A percentile compares a stretch with the other conserved stretches of the same genome.
These are phyloP conservation scores for Boletus subparvulus DNA, from an alignment of 768 basidiomycete species.

Conservation along the genomic window DNA sequence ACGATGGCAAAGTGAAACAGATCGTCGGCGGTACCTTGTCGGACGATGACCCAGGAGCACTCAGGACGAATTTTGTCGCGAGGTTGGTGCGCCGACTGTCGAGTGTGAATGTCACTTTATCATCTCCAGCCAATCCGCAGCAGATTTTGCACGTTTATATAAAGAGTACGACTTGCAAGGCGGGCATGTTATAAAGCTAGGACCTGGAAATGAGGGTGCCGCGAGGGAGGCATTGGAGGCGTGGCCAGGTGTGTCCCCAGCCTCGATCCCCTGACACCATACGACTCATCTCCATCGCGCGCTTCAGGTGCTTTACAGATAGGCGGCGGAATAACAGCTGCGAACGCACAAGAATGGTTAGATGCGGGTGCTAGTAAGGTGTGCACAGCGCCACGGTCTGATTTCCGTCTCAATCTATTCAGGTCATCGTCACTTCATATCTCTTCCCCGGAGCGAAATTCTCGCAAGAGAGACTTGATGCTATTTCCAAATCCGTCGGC, in stretches of 20 bases:
- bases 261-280: background rate
- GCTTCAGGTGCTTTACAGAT: conserved; percentile 75
- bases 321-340: conserved; percentile 86
- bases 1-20: conserved; percentile 95
- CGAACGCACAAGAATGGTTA: conserved; percentile 84
- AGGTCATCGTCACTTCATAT: conserved; percentile 98
- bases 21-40: conserved; percentile 95
- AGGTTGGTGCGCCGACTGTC: conserved; percentile 45
- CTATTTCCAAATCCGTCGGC: conserved; percentile 62
- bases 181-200: conserved; percentile 96
- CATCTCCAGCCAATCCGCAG: conserved; percentile 64
- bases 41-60: conserved; percentile 52
- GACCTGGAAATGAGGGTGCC: conserved; percentile 85
- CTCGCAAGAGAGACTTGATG: conserved; percentile 65
- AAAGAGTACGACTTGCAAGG: conserved; percentile 65
- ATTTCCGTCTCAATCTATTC: conserved; percentile 9
- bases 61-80: conserved; percentile 90
- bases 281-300: conserved; percentile 1
- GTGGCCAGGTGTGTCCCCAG: conserved; percentile 66
- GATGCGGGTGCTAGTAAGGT: conserved; percentile 90
- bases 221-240: conserved; percentile 77
- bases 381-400: conserved; percentile 10
- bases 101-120: conserved; percentile 2
- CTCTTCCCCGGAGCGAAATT: conserved; percentile 87
- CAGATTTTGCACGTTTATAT: conserved; percentile 80